Evolutionary conservation across 768 basidiomycete genomes (phyloP).

Genomic region (Tubosaeta sp.): DNA sequence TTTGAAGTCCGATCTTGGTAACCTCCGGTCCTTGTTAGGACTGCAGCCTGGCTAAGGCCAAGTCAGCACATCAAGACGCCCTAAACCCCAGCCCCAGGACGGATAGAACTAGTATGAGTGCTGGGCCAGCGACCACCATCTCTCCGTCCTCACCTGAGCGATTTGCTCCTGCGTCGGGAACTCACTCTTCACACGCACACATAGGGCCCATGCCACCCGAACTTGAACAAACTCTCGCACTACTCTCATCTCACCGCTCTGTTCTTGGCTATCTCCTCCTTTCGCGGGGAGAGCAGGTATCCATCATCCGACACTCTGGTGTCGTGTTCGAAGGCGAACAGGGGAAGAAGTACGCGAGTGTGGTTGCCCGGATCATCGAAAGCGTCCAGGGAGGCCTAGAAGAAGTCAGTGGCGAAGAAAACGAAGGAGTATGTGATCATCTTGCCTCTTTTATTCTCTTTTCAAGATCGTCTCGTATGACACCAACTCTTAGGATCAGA

Average conservation of each 20-base stretch:
- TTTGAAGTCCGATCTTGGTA: too few species aligned
- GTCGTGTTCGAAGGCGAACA: constrained; percentile 85
- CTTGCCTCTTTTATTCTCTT: not conserved
- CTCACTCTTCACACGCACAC: constrained; percentile 16
- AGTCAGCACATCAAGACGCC: too few species aligned
- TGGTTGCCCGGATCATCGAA: constrained; percentile 71
- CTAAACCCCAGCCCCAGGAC: too few species aligned
- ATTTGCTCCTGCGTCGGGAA: constrained; percentile 10
- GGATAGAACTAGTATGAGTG: too few species aligned
- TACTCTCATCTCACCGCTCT: constrained; percentile 76
- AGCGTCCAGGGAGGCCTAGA: constrained; percentile 74
- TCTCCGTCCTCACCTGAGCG: constrained; percentile 6
- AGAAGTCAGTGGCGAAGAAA: constrained; percentile 64
- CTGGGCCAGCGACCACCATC: too few species aligned
- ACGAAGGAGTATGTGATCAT: constrained; percentile 47
- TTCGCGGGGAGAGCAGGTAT: constrained; percentile 64
- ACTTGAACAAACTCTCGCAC: constrained; percentile 72
- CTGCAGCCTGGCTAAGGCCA: too few species aligned
- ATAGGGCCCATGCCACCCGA: constrained; percentile 55
- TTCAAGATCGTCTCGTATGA: not conserved
- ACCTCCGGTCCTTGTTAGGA: too few species aligned
- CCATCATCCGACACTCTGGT: constrained; percentile 81
- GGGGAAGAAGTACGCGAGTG: constrained; percentile 69
- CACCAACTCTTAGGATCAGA: constrained; percentile 57
- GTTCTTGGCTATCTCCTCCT: constrained; percentile 86